Conservation (phyloP, 2,329 filamentous ascomycete genomes). For the Fusarium proliferatum region DNA sequence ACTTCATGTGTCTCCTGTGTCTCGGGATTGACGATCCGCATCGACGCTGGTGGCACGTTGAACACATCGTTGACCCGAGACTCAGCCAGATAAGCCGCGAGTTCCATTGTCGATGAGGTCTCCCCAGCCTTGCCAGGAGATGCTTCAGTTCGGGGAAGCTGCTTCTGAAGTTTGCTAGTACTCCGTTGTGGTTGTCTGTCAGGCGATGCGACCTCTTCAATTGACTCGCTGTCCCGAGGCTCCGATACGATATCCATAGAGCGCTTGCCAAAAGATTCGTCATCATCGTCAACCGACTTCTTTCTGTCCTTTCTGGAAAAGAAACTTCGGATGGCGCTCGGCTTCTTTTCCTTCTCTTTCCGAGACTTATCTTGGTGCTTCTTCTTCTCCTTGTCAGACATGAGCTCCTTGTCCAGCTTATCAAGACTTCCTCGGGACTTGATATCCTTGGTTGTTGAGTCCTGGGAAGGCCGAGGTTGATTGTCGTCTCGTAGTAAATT, state of each 20-base stretch:
- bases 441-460: constrained; percentile 59
- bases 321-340: constrained; percentile 67
- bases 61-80: constrained; percentile 63
- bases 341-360: constrained; percentile 76
- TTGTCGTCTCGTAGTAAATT: constrained; percentile 89
- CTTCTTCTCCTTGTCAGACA: constrained; percentile 78
- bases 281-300: constrained; percentile 66
- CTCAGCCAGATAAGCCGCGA: constrained; percentile 57
- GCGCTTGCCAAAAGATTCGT: constrained; percentile 70
- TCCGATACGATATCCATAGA: constrained; percentile 67
- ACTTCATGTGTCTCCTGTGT: constrained; percentile 55
- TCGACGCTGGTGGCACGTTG: constrained; percentile 65
- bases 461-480: constrained; percentile 63
- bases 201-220: constrained; percentile 58
- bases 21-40: constrained; percentile 70
- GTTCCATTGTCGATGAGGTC: constrained; percentile 53
- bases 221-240: constrained; percentile 55
- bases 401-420: constrained; percentile 66
- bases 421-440: constrained; percentile 78
- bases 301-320: constrained; percentile 73
- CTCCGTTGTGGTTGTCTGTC: constrained; percentile 66
- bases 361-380: constrained; percentile 78
- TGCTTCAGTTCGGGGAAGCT: constrained; percentile 62
- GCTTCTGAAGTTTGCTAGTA: constrained; percentile 78
- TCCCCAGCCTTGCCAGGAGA: constrained; percentile 57